These are phyloP conservation scores for Ogataea ganodermae DNA, from an alignment of 805 yeast genomes.

Conservation along the genomic window DNA sequence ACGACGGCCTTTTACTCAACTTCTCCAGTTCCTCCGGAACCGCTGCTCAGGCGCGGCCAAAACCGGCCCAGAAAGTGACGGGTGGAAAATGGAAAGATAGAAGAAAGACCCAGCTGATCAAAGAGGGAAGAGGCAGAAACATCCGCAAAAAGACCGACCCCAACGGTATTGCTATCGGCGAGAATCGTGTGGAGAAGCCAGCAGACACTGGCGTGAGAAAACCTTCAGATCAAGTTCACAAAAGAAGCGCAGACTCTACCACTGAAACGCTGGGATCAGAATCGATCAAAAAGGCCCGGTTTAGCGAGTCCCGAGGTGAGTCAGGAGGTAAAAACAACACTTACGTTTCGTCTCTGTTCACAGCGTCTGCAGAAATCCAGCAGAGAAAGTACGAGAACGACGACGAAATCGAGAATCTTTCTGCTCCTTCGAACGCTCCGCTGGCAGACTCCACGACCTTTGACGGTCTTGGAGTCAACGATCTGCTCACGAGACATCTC, in stretches of 20 bases:
- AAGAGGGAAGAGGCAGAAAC: slow-evolving; percentile 45
- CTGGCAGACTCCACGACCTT: slow-evolving; percentile 68
- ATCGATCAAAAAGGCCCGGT: slow-evolving; percentile 33
- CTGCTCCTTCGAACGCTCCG: slow-evolving; percentile 85
- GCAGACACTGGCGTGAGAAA: not conserved
- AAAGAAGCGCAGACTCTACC: slow-evolving; percentile 8
- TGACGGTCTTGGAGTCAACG: slow-evolving; percentile 67
- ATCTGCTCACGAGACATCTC: slow-evolving; percentile 53
- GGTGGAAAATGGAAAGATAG: slow-evolving; percentile 88
- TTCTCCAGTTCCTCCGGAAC: slow-evolving; percentile 47
- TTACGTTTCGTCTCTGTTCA: slow-evolving; percentile 83
- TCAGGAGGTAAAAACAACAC: slow-evolving; percentile 59
- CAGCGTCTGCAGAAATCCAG: slow-evolving; percentile 60
- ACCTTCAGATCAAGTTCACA: not conserved
- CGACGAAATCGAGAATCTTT: slow-evolving; percentile 30
- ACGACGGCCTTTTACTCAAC: slow-evolving; percentile 77
- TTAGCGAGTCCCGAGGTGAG: slow-evolving; percentile 51
- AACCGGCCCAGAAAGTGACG: slow-evolving; percentile 41
- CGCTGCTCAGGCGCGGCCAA: slow-evolving; percentile 19
- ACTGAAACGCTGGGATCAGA: slow-evolving; percentile 25
- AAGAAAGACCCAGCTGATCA: slow-evolving; percentile 56
- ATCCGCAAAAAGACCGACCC: slow-evolving; percentile 19
- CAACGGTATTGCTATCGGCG: slow-evolving; percentile 16
- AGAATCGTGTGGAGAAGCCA: not conserved
- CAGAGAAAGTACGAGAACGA: slow-evolving; percentile 39